phyloP scores from a whole-genome alignment of 2,329 filamentous ascomycete genomes.

The Diaporthe vaccinii region DNA sequence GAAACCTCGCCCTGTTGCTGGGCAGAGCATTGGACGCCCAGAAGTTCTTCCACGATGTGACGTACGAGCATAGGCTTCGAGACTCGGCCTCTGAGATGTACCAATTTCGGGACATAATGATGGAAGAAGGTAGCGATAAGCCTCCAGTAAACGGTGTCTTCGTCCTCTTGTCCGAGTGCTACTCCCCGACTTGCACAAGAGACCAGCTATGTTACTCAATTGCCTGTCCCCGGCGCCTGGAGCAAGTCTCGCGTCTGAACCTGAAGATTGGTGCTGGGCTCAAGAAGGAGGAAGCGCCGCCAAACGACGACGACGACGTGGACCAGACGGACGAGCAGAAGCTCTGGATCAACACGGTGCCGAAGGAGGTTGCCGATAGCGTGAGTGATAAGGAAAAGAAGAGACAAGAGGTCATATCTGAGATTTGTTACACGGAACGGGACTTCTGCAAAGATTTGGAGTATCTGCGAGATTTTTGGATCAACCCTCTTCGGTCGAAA shows the following conservation, averaged over 20 bases:
- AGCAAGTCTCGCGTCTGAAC: constrained; percentile 95
- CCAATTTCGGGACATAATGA: constrained; percentile 93
- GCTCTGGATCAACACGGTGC: constrained; percentile 98
- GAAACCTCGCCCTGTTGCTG: constrained; percentile 91
- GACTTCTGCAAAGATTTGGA: constrained; percentile 99
- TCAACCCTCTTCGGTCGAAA: constrained; percentile 86
- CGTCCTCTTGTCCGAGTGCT: constrained; percentile 95
- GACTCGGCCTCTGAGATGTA: constrained; percentile 97
- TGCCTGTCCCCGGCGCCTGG: constrained; percentile 90
- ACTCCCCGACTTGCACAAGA: constrained; percentile 95
- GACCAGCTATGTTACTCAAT: constrained; percentile 98
- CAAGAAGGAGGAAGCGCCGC: constrained; percentile 71
- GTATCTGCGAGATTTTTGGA: constrained; percentile 98
- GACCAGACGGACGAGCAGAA: constrained; percentile 96
- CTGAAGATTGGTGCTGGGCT: constrained; percentile 92
- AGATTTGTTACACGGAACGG: constrained; percentile 98
- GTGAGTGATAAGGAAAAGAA: constrained; percentile 95
- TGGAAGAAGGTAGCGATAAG: constrained; percentile 84
- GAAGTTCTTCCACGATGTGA: constrained; percentile 99
- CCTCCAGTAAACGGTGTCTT: constrained; percentile 91
- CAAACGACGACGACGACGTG: constrained; percentile 80
- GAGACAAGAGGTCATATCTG: constrained; percentile 96
- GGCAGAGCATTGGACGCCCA: constrained; percentile 95
- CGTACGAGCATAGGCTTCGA: constrained; percentile 94
- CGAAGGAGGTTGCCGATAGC: constrained; percentile 92